Conservation (phyloP, 371 early-diverging fungal genomes). For the Mucor piriformis region DNA sequence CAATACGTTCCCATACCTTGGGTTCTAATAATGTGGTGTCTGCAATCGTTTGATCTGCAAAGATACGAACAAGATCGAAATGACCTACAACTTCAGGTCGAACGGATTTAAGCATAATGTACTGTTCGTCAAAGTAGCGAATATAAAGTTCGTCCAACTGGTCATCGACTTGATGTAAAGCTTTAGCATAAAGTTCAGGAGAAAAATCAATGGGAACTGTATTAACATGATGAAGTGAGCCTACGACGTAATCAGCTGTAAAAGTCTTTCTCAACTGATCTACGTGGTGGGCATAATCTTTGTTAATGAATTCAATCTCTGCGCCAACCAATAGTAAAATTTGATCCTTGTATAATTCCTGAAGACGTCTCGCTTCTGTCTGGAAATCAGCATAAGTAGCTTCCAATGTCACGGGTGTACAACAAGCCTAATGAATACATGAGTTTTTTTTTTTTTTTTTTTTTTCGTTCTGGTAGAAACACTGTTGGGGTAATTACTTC, state of each 20-base stretch:
- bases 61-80: constrained; percentile 91
- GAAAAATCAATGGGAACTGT: constrained; percentile 87
- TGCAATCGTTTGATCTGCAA: constrained; percentile 52
- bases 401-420: constrained; percentile 62
- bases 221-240: constrained; percentile 90
- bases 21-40: constrained; percentile 26
- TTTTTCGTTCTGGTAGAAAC: not conserved
- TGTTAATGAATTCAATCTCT: constrained; percentile 87
- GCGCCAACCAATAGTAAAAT: constrained; percentile 83
- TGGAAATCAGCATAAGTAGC: constrained; percentile 62
- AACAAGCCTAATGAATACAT: constrained; percentile 46
- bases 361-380: constrained; percentile 73
- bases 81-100: constrained; percentile 90
- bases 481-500: constrained; percentile 26
- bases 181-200: constrained; percentile 53
- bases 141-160: constrained; percentile 52
- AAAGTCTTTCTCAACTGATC: constrained; percentile 21
- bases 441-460: not conserved
- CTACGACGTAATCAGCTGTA: constrained; percentile 83
- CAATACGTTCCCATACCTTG: constrained; percentile 62
- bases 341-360: constrained; percentile 56
- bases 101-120: constrained; percentile 63
- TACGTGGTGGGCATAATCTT: constrained; percentile 35
- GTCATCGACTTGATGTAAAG: constrained; percentile 36
- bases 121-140: constrained; percentile 90